Percentiles rank a stretch among this genome's conserved stretches.
Conservation (phyloP, 352 stramenopile species). For the Phytophthora rubi region DNA sequence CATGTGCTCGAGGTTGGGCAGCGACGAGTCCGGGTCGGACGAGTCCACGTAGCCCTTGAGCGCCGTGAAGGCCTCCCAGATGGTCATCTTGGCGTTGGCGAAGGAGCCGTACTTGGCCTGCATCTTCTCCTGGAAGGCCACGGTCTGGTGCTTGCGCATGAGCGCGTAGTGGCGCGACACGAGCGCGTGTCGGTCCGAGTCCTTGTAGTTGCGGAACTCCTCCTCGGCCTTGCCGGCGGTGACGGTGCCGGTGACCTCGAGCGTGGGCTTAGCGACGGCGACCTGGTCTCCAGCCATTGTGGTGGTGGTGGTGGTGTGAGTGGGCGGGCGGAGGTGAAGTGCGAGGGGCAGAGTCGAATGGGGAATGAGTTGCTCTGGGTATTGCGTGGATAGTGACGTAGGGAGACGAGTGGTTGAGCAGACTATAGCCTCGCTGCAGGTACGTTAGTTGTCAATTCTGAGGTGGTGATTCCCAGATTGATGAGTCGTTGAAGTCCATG, state of each 20-base stretch:
- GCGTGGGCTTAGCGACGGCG: slow-evolving; percentile 13
- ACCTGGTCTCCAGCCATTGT: slow-evolving; percentile 19
- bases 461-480: slow-evolving; percentile 5
- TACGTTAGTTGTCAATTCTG: background rate
- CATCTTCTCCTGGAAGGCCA: slow-evolving; percentile 78
- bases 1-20: slow-evolving; percentile 93
- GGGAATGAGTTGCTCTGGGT: too few species aligned
- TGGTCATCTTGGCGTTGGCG: slow-evolving; percentile 86
- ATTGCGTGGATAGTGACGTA: background rate
- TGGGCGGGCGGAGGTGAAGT: background rate
- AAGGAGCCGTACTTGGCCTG: slow-evolving; percentile 76
- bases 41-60: slow-evolving; percentile 94
- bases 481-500: slow-evolving; percentile 13
- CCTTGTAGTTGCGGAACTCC: slow-evolving; percentile 84
- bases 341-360: background rate
- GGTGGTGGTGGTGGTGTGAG: background rate
- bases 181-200: slow-evolving; percentile 40
- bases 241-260: slow-evolving; percentile 46
- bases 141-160: slow-evolving; percentile 79
- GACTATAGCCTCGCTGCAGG: too few species aligned
- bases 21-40: slow-evolving; percentile 90
- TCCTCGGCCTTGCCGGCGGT: slow-evolving; percentile 65
- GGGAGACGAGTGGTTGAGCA: background rate
- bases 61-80: slow-evolving; percentile 91
- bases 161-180: slow-evolving; percentile 82